Base-by-base conservation (phyloP, 805 yeast genomes). In the Candida wancherniae region DNA sequence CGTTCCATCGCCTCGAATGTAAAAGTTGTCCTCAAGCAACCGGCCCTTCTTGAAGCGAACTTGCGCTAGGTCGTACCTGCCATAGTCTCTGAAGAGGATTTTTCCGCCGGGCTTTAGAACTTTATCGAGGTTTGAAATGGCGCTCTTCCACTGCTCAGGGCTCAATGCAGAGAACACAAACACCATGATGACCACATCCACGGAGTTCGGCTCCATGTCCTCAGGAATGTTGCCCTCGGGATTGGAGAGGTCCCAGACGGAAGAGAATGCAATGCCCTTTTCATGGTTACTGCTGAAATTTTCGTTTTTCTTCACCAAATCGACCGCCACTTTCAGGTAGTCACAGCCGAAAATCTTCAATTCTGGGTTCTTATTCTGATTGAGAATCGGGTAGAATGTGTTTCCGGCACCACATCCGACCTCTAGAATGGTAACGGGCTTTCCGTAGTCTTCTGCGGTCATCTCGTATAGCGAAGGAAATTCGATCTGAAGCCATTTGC, bases 371-470 rank as follows among this genome's bases (percentile, higher is more conserved):
- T 84, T 69, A 55, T 92, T 92, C 46, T 82, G 87, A 33, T 71
- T 71, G 36, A 92, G 61, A 13, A 92, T 80, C 4, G 98, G 98
- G 56, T 82, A 92, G 66, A 92, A 73, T 0, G 98, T 92, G 57
- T 92, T 92, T 8, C 98, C 98, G 4, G 96, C 97, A 34, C 98
- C 98, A 61, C 98, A 92, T 3, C 98, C 98, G 27, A 92, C 81
- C 57, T 92, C 98, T 33, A 92, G 69, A 19, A 92, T 80, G 3
- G 80, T 76, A 14, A 71, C 69, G 4, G 80, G 74, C n/a, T 86
- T 82, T 5, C 80, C 69, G 43, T 79, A 82, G 15, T 73, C 71
- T 40, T 76, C 75, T 11, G 45, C 46, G 3, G 95, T 85, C 5
- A 85, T 82, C 39, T 79, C 80, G 51, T 82, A 90, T 20, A 92